Conservation (phyloP, 257 asterid genomes). For the Oldenlandia corymbosa region DNA sequence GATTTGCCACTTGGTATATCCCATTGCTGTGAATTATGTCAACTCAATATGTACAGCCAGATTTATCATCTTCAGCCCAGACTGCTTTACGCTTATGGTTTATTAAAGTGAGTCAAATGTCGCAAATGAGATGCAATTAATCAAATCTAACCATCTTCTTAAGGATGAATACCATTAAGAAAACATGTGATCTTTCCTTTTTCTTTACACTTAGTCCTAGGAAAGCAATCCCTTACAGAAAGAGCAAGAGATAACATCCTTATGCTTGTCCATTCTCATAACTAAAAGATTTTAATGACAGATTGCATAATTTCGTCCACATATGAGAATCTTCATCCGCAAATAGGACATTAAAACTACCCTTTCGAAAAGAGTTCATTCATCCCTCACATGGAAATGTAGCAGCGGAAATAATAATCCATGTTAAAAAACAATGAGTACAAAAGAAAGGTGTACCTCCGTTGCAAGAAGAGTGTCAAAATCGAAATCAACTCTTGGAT, state of each 20-base stretch:
- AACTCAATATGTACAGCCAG: neutral
- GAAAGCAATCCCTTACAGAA: neutral
- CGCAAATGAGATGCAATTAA: neutral
- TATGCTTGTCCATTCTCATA: neutral
- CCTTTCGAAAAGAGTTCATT: neutral
- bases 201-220: neutral
- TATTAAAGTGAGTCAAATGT: too few species aligned
- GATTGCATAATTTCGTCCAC: slow-evolving; percentile 11
- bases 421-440: neutral
- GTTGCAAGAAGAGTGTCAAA: slow-evolving; percentile 56
- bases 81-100: too few species aligned
- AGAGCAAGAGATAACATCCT: neutral
- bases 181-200: neutral
- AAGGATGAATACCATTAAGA: neutral
- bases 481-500: slow-evolving; percentile 70
- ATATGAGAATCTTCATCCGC: neutral
- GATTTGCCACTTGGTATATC: slow-evolving; percentile 2
- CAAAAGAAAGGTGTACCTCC: slow-evolving; percentile 46
- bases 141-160: neutral
- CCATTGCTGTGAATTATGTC: neutral
- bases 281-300: neutral
- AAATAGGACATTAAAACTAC: neutral
- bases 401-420: neutral
- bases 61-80: neutral
- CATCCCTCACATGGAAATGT: neutral